Base-by-base conservation (phyloP, 2,329 filamentous ascomycete genomes). In the Aspergillus awamori region DNA sequence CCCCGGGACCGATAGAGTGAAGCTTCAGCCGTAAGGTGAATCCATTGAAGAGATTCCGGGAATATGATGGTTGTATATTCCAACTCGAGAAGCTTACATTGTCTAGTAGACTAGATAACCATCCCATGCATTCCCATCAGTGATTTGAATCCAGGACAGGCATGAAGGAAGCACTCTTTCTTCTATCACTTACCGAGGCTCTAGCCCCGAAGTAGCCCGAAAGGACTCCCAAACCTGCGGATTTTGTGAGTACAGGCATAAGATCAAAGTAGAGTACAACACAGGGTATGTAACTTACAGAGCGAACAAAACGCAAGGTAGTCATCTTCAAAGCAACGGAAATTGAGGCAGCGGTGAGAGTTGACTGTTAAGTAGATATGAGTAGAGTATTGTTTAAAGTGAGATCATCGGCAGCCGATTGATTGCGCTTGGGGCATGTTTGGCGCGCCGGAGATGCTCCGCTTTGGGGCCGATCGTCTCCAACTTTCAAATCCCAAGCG, bases 181-280 rank as follows among this genome's bases (percentile, higher is more conserved):
- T 15, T 39, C 24, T 15, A 15, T 57, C 61, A 66, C 77, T 68
- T 81, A 96, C 93, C 91, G 90, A 74, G 92, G 92, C 76, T 97
- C 94, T 20, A 98, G 80, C 6, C 93, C 93, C 5, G 93, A 97
- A 65, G 92, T 90, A 67, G 86, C 85, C 80, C 91, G 87, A 77
- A 97, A 97, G 2, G 91, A 93, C 74, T 90, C 89, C 82, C 92
- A 85, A 51, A 96, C 92, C 92, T 95, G 61, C 11, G 61, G 41
- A 53, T 57, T 57, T 20, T 53, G 57, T 78, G 38, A 76, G 58
- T 45, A 8, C 30, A 55, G 33, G 0, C 24, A 51, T 56, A 20
- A 30, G 4, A 10, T 30, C 28, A 10, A 17, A 1, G 2, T 2
- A 8, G 2, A 47, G 45, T 13, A 2, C 6, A 22, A 22, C 8